Base-by-base conservation (phyloP, 1,284 basidiomycete genomes). In the Ceratorhiza oryzae-sativae region DNA sequence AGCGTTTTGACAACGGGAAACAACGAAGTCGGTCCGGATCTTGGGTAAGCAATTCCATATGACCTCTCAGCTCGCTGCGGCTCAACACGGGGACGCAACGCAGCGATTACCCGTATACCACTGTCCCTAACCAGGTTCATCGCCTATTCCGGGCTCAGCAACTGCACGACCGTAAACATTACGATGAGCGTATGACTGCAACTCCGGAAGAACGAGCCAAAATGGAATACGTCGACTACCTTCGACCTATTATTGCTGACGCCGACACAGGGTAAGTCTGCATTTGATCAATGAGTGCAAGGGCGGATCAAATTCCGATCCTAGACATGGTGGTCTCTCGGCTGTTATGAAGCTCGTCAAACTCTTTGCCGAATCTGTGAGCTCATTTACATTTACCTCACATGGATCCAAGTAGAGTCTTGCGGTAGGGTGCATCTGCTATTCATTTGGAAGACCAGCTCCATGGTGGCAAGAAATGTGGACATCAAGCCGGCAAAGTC, bases 321-420 rank as follows among this genome's bases (percentile, higher is more conserved):
- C 4, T 20, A 95, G 92, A 27, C 92, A 97, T 78, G 94, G 94
- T 76, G 97, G 96, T 72, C 85, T 94, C 8, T 97, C 96, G 32
- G 90, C 96, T 42, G 94, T 98, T 62, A 96, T 99, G 93, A 98
- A 98, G 83, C 86, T 97, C n/a, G 87, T 87, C 59, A 97, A 96
- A 80, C 84, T 95, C 45, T 97, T 97, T 78, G 94, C 93, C 32
- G 94, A 97, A 83, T 92, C 93, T 73, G 89, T 90, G 75, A 79
- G 82, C 78, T n/a, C 62, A 71, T 41, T 68, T 2, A 30, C 73
- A 51, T 53, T 55, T 30, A 25, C 65, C 10, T 41, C 18, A 1
- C n/a, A 32, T 18, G 9, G n/a, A 62, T 15, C 25, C 61, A 18
- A 74, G n/a, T 39, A 56, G 8, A n/a, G 8, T 30, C 20, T 5